Evolutionary conservation across 2,329 filamentous ascomycete species (phyloP), one percentile per base, ranked within the genome.

Genomic region (Clarireedia homoeocarpa): DNA sequence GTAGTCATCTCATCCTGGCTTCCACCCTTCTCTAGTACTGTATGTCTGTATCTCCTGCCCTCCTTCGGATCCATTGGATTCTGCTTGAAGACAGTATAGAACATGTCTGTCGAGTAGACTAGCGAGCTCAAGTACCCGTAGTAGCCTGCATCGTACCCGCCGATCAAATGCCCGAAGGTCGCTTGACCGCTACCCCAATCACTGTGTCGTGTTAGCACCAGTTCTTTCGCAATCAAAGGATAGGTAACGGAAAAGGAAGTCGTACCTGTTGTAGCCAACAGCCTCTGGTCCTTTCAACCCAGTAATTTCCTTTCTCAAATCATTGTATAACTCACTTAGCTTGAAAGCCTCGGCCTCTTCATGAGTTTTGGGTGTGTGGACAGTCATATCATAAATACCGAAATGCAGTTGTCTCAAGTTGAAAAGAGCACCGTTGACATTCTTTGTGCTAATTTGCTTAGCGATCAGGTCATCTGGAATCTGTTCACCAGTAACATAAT

Each of bases 51-150:
- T 57, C 88, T 74, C 14, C 88, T 77, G 1, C 89, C 89, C 68
- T 90, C 82, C 62, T 79, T 80, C 34, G 77, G 78, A 69, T 91
- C 81, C 88, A 92, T 91, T 0, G 89, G 89, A 69, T 91, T 77
- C 63, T 81, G 76, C 74, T 86, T 85, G 74, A 94, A 94, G 48
- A 88, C 84, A 0, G 80, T 80, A 72, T 89, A 84, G 76, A 92
- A 95, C 88, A 95, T 92, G 71, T 95, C 89, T 26, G 86, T 81
- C 23, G 84, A 88, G 73, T 91, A 94, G 17, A 94, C 89, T 70
- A 89, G 81, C 1, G 85, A 89, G 61, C 81, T 86, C 36, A 86
- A 73, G 67, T 86, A 87, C 64, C 83, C 83, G 70, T 94, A 94
- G 74, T 92, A 92, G 45, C 88, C 88, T 30, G 89, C 88, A 70